Conservation (phyloP, 805 yeast genomes). For the Starmerella khaoyaiensis region DNA sequence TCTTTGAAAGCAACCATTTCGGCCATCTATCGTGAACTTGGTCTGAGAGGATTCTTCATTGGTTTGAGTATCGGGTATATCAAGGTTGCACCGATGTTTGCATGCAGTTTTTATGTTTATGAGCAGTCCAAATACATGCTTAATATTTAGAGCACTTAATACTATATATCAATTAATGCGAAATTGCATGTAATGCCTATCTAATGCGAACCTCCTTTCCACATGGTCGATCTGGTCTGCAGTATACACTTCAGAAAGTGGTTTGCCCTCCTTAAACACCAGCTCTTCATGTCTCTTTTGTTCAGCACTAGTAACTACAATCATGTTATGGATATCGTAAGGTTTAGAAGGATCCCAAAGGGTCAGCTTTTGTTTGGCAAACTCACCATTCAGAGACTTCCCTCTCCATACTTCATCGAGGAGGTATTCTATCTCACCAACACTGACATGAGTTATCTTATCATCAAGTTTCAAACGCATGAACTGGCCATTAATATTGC, state of each 20-base stretch:
- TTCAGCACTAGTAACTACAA: slow-evolving; percentile 80
- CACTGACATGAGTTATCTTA: slow-evolving; percentile 52
- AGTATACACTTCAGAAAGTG: slow-evolving; percentile 49
- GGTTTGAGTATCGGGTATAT: slow-evolving; percentile 92
- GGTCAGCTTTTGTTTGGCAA: slow-evolving; percentile 66
- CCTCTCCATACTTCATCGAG: slow-evolving; percentile 90
- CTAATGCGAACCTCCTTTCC: slow-evolving; percentile 55
- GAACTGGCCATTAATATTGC: slow-evolving; percentile 77
- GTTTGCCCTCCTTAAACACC: slow-evolving; percentile 57
- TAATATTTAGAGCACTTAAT: slow-evolving; percentile 36
- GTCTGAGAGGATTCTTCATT: slow-evolving; percentile 78
- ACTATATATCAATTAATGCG: slow-evolving; percentile 23
- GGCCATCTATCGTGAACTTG: slow-evolving; percentile 57
- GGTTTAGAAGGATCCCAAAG: slow-evolving; percentile 68
- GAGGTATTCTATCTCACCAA: slow-evolving; percentile 65
- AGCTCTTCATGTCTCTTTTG: slow-evolving; percentile 65
- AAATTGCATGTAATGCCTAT: slow-evolving; percentile 54
- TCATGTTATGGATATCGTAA: slow-evolving; percentile 62
- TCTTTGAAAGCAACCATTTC: slow-evolving; percentile 29
- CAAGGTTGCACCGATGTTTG: slow-evolving; percentile 93
- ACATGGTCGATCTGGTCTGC: slow-evolving; percentile 45
- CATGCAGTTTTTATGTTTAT: slow-evolving; percentile 89
- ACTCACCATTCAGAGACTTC: slow-evolving; percentile 74
- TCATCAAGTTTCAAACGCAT: slow-evolving; percentile 55
- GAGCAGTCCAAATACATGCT: slow-evolving; percentile 66